phyloP scores from a whole-genome alignment of 1,139 yeast genomes.

The Groenewaldozyma auringiensis region DNA sequence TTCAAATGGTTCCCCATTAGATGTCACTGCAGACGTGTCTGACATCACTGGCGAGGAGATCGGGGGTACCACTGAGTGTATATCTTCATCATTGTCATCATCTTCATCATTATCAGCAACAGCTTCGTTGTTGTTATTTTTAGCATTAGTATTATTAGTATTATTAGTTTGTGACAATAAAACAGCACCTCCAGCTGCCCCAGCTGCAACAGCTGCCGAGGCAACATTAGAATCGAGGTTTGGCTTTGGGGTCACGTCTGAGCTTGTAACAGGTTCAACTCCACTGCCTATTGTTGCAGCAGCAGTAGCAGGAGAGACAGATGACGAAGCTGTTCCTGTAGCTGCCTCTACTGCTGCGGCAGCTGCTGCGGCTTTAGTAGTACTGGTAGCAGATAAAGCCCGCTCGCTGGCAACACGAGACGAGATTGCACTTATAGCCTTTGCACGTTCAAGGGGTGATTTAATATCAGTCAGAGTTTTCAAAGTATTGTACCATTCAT shows the following conservation, averaged over 20 bases:
- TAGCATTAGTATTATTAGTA: no score
- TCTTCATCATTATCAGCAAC: background rate
- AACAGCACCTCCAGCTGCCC: slow-evolving; percentile 16
- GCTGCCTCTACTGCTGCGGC: slow-evolving; percentile 10
- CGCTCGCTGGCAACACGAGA: slow-evolving; percentile 14
- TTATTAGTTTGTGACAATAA: slow-evolving; percentile 23
- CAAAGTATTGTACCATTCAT: slow-evolving; percentile 77
- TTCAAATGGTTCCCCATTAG: slow-evolving; percentile 26
- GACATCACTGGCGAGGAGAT: slow-evolving; percentile 22
- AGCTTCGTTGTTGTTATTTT: no score
- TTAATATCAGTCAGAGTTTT: slow-evolving; percentile 46
- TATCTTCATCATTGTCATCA: slow-evolving; percentile 1
- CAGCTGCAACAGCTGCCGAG: slow-evolving; percentile 12
- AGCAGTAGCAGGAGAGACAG: slow-evolving; percentile 1
- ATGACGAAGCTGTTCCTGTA: background rate
- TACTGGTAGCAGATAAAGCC: slow-evolving; percentile 22
- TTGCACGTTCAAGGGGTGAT: slow-evolving; percentile 24
- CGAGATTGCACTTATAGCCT: slow-evolving; percentile 10
- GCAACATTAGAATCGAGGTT: slow-evolving; percentile 1
- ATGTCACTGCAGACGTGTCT: slow-evolving; percentile 27
- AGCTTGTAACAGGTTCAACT: background rate
- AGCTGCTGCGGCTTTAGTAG: slow-evolving; percentile 12
- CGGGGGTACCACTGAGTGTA: slow-evolving; percentile 13
- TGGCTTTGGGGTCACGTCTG: background rate
- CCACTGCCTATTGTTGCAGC: background rate